phyloP scores from a whole-genome alignment of 1,284 basidiomycete genomes.

The Taiwanofungus camphoratus region DNA sequence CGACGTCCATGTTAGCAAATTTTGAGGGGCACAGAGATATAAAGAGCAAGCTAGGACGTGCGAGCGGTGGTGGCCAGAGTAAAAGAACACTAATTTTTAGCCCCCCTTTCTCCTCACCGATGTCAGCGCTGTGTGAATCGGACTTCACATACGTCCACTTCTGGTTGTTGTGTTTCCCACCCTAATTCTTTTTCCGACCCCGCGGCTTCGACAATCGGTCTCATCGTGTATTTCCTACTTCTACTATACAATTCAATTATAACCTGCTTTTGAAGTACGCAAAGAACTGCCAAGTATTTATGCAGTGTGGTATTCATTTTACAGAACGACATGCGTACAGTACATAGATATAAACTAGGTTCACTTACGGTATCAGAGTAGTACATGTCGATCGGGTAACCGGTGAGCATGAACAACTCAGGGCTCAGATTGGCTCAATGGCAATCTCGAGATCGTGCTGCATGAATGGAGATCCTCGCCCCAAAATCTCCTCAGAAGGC shows the following conservation, averaged over 20 bases:
- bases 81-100: neutral
- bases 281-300: neutral
- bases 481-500: too few species aligned
- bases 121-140: neutral
- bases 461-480: too few species aligned
- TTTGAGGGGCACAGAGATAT: neutral
- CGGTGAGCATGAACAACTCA: too few species aligned
- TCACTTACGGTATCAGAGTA: too few species aligned
- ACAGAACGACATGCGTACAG: too few species aligned
- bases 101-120: neutral
- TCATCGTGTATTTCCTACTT: neutral
- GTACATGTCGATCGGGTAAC: too few species aligned
- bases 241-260: neutral
- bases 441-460: too few species aligned
- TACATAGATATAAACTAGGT: too few species aligned
- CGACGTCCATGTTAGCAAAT: constrained; percentile 58
- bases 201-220: neutral
- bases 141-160: neutral
- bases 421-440: too few species aligned
- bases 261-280: neutral
- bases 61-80: neutral
- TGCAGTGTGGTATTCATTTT: too few species aligned
- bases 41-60: neutral
- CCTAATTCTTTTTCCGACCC: neutral
- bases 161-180: neutral